Percentiles rank a stretch among this genome's conserved stretches.
These are phyloP conservation scores for Eutypella sp. DNA, from an alignment of 2,329 filamentous ascomycete genomes.

Conservation along the genomic window DNA sequence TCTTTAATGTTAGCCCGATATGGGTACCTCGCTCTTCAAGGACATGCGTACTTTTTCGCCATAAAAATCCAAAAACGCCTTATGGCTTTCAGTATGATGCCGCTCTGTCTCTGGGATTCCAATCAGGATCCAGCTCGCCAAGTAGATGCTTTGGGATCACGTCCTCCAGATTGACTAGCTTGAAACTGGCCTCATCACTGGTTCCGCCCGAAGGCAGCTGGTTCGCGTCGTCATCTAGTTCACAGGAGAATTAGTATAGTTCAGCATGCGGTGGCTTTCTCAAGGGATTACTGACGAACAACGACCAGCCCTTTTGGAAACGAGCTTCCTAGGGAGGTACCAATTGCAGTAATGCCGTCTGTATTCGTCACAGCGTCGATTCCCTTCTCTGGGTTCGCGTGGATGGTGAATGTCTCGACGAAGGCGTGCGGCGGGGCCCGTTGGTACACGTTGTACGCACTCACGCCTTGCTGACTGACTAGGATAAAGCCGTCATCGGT, in stretches of 20 bases:
- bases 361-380: constrained; percentile 50
- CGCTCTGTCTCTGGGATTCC: constrained; percentile 32
- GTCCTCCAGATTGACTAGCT: constrained; percentile 39
- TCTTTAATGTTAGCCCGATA: no score
- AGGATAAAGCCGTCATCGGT: constrained; percentile 43
- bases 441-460: constrained; percentile 46
- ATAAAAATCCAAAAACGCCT: neutral
- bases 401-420: constrained; percentile 44
- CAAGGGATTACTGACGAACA: constrained; percentile 23
- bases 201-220: constrained; percentile 41
- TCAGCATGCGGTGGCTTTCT: neutral
- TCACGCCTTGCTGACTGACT: constrained; percentile 48
- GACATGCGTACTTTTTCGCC: neutral
- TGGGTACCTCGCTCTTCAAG: no score
- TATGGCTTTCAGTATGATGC: neutral
- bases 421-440: constrained; percentile 44
- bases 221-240: constrained; percentile 49
- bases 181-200: constrained; percentile 44
- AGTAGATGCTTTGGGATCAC: constrained; percentile 33
- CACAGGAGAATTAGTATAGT: no score
- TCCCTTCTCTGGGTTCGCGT: constrained; percentile 33
- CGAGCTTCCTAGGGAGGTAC: constrained; percentile 34
- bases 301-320: constrained; percentile 43
- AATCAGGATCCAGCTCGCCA: constrained; percentile 31
- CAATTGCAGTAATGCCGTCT: constrained; percentile 45